phyloP scores from a whole-genome alignment of 2,329 filamentous ascomycete species.

The Dryadomyces quercus-mongolicae region DNA sequence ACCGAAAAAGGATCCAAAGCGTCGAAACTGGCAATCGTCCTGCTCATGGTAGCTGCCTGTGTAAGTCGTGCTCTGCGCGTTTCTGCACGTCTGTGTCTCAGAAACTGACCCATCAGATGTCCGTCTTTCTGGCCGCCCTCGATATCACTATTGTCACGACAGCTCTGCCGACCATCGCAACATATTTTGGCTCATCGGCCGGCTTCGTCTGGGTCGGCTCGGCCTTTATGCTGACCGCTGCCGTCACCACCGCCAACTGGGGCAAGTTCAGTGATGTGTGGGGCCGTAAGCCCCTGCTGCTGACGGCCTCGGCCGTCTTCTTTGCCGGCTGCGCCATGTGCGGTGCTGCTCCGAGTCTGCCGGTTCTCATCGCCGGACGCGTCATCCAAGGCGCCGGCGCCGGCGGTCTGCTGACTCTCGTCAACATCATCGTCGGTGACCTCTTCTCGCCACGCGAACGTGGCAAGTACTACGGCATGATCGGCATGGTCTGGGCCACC shows the following conservation, averaged over 20 bases:
- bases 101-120: conserved; percentile 6
- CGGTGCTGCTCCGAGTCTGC: conserved; percentile 35
- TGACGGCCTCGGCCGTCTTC: conserved; percentile 39
- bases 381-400: conserved; percentile 46
- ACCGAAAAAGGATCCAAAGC: neutral
- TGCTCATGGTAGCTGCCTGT: conserved; percentile 1
- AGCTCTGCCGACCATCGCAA: conserved; percentile 52
- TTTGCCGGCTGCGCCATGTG: conserved; percentile 42
- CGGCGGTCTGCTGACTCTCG: conserved; percentile 45
- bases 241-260: conserved; percentile 57
- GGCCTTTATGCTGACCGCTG: conserved; percentile 60
- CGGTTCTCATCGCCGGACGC: conserved; percentile 40
- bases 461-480: conserved; percentile 13
- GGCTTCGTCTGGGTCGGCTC: conserved; percentile 72
- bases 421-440: conserved; percentile 47
- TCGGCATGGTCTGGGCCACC: conserved; percentile 14
- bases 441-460: conserved; percentile 13
- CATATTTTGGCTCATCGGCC: conserved; percentile 49
- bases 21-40: neutral
- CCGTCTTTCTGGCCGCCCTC: conserved; percentile 40
- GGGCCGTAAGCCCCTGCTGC: conserved; percentile 42
- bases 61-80: neutral
- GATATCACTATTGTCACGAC: conserved; percentile 54
- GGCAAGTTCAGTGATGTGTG: conserved; percentile 49
- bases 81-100: too few species aligned